These are phyloP conservation scores for Rhizophagus sp. DNA, from an alignment of 192 early-diverging fungal species.

Conservation along the genomic window DNA sequence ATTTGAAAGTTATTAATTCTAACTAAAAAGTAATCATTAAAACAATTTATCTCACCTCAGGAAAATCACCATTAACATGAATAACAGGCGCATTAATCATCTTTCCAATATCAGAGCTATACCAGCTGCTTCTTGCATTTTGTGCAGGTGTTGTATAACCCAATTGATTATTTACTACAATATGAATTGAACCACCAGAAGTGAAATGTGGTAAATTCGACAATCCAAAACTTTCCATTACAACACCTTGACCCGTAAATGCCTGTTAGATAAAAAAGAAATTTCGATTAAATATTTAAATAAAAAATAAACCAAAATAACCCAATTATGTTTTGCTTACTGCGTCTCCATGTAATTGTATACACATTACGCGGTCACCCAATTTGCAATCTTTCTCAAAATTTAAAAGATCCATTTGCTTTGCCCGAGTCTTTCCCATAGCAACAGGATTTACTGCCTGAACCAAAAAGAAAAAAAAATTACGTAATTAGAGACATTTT, in stretches of 20 bases:
- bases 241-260: constrained; percentile 87
- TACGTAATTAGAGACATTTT: neutral
- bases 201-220: constrained; percentile 96
- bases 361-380: constrained; percentile 91
- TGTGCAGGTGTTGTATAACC: constrained; percentile 96
- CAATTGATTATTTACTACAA: constrained; percentile 98
- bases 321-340: constrained; percentile 44
- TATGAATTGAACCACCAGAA: constrained; percentile 92
- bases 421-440: constrained; percentile 92
- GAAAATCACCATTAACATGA: constrained; percentile 95
- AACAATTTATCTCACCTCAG: constrained; percentile 67
- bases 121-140: constrained; percentile 89
- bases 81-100: constrained; percentile 95
- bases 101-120: constrained; percentile 94
- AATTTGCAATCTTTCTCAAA: constrained; percentile 74
- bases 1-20: neutral
- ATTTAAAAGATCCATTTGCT: constrained; percentile 79
- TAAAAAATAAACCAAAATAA: neutral
- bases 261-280: constrained; percentile 37
- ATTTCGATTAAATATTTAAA: neutral
- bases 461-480: neutral
- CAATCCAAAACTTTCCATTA: constrained; percentile 93
- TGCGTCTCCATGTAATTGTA: constrained; percentile 95
- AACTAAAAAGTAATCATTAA: neutral
- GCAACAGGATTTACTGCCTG: constrained; percentile 92